Percentiles rank a stretch among this genome's conserved stretches.
phyloP scores from a whole-genome alignment of 1,284 basidiomycete species.

The Cryptococcus wingfieldii region DNA sequence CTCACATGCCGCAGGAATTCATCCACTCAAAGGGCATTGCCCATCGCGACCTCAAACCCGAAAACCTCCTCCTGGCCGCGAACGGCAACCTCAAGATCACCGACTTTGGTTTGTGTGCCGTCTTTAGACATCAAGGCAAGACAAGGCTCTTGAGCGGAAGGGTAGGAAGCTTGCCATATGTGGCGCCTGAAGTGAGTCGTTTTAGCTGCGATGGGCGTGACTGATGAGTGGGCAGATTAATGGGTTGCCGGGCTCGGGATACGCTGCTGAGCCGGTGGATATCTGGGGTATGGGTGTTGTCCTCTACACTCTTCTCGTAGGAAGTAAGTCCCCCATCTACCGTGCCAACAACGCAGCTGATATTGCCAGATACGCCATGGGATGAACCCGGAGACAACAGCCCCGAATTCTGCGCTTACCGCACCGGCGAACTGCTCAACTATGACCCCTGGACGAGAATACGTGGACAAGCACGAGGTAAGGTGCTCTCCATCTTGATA shows the following conservation, averaged over 20 bases:
- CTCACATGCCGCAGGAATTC: slow-evolving; percentile 56
- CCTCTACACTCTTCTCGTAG: slow-evolving; percentile 82
- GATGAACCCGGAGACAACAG: slow-evolving; percentile 81
- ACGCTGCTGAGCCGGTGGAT: slow-evolving; percentile 88
- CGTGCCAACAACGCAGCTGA: background rate
- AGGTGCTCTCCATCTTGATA: slow-evolving; percentile 24
- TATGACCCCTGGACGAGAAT: slow-evolving; percentile 81
- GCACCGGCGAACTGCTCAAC: slow-evolving; percentile 68
- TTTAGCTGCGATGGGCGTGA: background rate
- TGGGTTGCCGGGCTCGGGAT: slow-evolving; percentile 52
- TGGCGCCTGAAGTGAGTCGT: slow-evolving; percentile 76
- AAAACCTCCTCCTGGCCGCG: slow-evolving; percentile 80
- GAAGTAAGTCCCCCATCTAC: slow-evolving; percentile 61
- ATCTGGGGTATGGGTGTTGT: slow-evolving; percentile 97
- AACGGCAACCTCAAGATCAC: slow-evolving; percentile 79
- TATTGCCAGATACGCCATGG: slow-evolving; percentile 83
- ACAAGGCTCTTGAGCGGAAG: slow-evolving; percentile 72
- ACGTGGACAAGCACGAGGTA: slow-evolving; percentile 59
- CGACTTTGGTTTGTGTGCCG: slow-evolving; percentile 90
- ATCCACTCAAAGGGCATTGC: slow-evolving; percentile 88
- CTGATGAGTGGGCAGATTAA: slow-evolving; percentile 17
- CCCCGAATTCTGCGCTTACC: slow-evolving; percentile 72
- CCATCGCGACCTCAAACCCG: slow-evolving; percentile 94
- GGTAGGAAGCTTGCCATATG: slow-evolving; percentile 92
- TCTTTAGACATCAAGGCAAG: slow-evolving; percentile 83